Base-by-base conservation (phyloP, 371 early-diverging fungal genomes). In the Batkoa obscura region DNA sequence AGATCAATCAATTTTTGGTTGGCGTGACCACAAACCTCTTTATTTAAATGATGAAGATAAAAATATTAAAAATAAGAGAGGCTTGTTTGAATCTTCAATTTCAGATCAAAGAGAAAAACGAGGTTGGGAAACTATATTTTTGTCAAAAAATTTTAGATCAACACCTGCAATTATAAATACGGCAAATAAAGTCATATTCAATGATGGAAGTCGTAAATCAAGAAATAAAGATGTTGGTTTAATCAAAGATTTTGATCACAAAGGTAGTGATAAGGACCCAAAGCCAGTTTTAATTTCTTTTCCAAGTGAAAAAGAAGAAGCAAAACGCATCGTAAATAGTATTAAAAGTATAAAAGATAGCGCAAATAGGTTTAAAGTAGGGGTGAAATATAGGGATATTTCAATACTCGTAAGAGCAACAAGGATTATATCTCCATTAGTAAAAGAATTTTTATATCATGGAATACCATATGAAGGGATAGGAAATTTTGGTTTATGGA, bases 1-100 rank as follows among this genome's bases (percentile, higher is more conserved):
- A 5, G 50, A 50, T 36, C 50, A 50, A 34, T 31, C 50, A 13
- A 50, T 50, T 13, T 50, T 50, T 50, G 4, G 6, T n/a, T 50
- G 50, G 50, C 17, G 50, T 12, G 34, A 34, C 50, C 34, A 31
- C 36, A 31, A 31, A 5, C 50, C n/a, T n/a, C n/a, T 34, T 5
- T 5, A 39, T 39, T 39, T 13, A 8, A n/a, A n/a, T n/a, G n/a
- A n/a, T n/a, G n/a, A n/a, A n/a, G n/a, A n/a, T n/a, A n/a, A n/a
- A n/a, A n/a, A n/a, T n/a, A n/a, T n/a, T n/a, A n/a, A n/a, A n/a
- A n/a, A n/a, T n/a, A n/a, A n/a, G n/a, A n/a, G n/a, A n/a, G n/a
- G n/a, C n/a, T n/a, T n/a, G n/a, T n/a, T n/a, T n/a, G n/a, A n/a
- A n/a, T n/a, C n/a, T n/a, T n/a, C n/a, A n/a, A n/a, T n/a, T n/a